Percentiles rank a stretch among this genome's conserved stretches.
Evolutionary conservation across 202 grass and related monocot species (phyloP).

Genomic region (Tripidium arundinaceum): DNA sequence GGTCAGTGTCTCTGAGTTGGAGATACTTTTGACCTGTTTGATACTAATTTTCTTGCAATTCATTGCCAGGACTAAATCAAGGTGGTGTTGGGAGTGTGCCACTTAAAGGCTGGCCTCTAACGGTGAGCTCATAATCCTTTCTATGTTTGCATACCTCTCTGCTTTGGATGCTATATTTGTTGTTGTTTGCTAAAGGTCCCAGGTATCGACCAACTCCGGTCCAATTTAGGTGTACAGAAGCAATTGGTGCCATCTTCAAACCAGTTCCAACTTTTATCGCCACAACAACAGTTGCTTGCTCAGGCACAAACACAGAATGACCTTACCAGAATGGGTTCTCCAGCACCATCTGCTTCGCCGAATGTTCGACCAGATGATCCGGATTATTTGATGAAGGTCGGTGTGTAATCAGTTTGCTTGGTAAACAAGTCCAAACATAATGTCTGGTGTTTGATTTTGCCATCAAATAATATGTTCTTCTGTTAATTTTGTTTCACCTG

Average conservation of each 20-base stretch:
- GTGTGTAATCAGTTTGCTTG: slow-evolving; percentile 11
- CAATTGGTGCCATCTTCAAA: slow-evolving; percentile 66
- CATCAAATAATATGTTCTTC: background rate
- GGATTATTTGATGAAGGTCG: slow-evolving; percentile 60
- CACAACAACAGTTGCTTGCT: slow-evolving; percentile 68
- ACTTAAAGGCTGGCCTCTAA: slow-evolving; percentile 86
- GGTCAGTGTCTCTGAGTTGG: background rate
- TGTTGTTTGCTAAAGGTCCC: slow-evolving; percentile 47
- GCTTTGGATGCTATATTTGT: slow-evolving; percentile 30
- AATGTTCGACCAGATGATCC: slow-evolving; percentile 57
- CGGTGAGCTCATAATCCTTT: slow-evolving; percentile 49
- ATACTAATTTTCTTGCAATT: slow-evolving; percentile 22
- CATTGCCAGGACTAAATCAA: slow-evolving; percentile 69
- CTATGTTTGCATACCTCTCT: slow-evolving; percentile 19
- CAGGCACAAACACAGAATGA: slow-evolving; percentile 78
- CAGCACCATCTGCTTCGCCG: slow-evolving; percentile 64
- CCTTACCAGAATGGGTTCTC: slow-evolving; percentile 66
- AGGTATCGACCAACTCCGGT: slow-evolving; percentile 83
- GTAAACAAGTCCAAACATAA: slow-evolving; percentile 28
- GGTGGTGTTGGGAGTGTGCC: slow-evolving; percentile 74
- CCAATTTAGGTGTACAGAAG: slow-evolving; percentile 77
- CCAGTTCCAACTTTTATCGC: slow-evolving; percentile 86
- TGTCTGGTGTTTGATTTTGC: background rate
- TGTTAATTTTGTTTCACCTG: slow-evolving; percentile 10
- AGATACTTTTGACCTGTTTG: background rate